Base-by-base conservation (phyloP, 176 grass and related monocot genomes). In the Sorghum bicolor region DNA sequence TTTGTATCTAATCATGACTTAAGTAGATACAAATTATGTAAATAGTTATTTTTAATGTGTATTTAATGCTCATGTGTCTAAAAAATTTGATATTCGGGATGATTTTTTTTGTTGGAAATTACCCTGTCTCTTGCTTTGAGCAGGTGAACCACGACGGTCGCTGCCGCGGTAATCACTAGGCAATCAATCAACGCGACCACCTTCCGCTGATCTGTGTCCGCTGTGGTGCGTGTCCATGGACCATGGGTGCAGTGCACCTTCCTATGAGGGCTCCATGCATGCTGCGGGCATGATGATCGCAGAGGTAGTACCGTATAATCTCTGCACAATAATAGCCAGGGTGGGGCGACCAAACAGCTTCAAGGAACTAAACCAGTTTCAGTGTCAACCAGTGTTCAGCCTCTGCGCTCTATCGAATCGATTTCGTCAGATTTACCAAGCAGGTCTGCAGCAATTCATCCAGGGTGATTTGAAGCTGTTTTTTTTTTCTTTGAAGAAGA, bases 271-370 rank as follows among this genome's bases (percentile, higher is more conserved):
- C 48, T 2, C 48, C 48, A 19, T 15, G 45, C 60, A 19, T 15
- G 45, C 60, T 15, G 16, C 5, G 20, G 76, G 39, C 82, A 36
- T 29, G 31, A 72, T 86, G 31, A 72, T 86, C 53, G 20, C 78
- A 34, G 41, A 82, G 37, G 55, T n/a, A 8, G 77, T 65, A 60
- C 72, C 10, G 43, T 55, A 55, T 12, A 26, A 82, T 82, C 83
- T 82, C 83, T 77, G 52, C 71, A 12, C 83, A 66, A 41, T 53
- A 44, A 82, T 72, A n/a, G 73, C 29, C 32, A 10, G 63, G 64
- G 72, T 31, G 61, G 60, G 39, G 14, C 52, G 36, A 8, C 41
- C 40, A 37, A 64, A 48, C 64, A 82, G 72, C 72, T 70, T 89
- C 77, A 24, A 81, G 19, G 72, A 39, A 53, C 76, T 44, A n/a